Base-by-base conservation (phyloP, 371 early-diverging fungal species). In the Rhizopus microsporus region DNA sequence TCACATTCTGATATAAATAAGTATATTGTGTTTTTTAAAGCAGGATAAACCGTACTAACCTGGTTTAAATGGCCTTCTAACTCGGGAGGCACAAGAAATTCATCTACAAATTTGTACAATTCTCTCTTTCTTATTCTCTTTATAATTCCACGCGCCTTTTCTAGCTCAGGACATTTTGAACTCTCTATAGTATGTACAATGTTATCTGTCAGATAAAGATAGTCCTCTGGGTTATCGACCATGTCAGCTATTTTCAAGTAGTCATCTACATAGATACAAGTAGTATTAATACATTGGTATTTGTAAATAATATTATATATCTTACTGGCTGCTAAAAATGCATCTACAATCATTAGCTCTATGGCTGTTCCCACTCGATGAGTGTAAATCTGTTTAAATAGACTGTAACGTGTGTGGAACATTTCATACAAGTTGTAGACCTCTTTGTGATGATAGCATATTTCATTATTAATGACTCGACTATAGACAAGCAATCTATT, bases 341-440 rank as follows among this genome's bases (percentile, higher is more conserved):
- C 92, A 60, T 97, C 97, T 5, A 86, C 83, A 17, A 97, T 63
- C 96, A 98, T 96, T 42, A 86, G 72, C 59, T 96, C 96, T 43
- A 93, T 82, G 1, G 88, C 86, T 65, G 78, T 83, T 62, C 88
- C 81, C 7, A 89, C 91, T 40, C 88, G 87, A 70, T 98, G 98
- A 5, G 88, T 90, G 68, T 97, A 98, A 6, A 97, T 86, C n/a
- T 90, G 83, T 60, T 93, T 95, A 74, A 92, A 93, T 7, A 97
- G 71, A 61, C 88, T 88, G 63, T 92, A 95, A 3, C 97, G 85
- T 0, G 94, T 92, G 57, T 93, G 92, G 68, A 96, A 98, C 72
- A 98, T 80, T 71, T 96, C 92, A 46, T 90, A 89, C 15, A 93
- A 50, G 54, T 88, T 91, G 62, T 88, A 89, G 0, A 83, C 74